Evolutionary conservation across 805 yeast genomes (phyloP).

Genomic region (Candida nanaspora): DNA sequence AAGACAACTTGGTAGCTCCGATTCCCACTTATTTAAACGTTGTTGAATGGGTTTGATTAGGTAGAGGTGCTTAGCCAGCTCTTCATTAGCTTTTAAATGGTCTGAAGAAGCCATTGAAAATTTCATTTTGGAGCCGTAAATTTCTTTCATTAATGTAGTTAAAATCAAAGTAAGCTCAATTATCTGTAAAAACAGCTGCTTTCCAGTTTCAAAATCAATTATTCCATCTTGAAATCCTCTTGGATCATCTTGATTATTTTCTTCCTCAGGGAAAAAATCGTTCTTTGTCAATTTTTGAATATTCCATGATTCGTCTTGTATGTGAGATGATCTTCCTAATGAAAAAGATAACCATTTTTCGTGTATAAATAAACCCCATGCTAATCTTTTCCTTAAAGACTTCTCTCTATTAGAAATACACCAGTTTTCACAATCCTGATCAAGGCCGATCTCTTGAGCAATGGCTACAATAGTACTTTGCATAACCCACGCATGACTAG

Average conservation of each 20-base stretch:
- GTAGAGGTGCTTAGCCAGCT: slow-evolving; percentile 2
- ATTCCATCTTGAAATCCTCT: slow-evolving; percentile 15
- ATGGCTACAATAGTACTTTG: slow-evolving; percentile 21
- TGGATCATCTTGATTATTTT: slow-evolving; percentile 23
- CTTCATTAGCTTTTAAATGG: slow-evolving; percentile 3
- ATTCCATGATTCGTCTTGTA: slow-evolving; percentile 34
- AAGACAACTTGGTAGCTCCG: slow-evolving; percentile 4
- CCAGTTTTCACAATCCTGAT: slow-evolving; percentile 40
- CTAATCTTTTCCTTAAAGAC: slow-evolving; percentile 36
- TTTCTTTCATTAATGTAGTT: slow-evolving; percentile 5
- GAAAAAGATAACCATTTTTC: slow-evolving; percentile 41
- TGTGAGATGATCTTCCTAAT: slow-evolving; percentile 38
- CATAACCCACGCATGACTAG: slow-evolving; percentile 28
- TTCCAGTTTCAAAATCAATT: slow-evolving; percentile 8
- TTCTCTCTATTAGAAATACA: slow-evolving; percentile 40
- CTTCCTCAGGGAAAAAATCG: slow-evolving; percentile 37
- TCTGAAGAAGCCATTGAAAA: not conserved
- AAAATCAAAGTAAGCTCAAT: slow-evolving; percentile 7
- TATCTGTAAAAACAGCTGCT: slow-evolving; percentile 10
- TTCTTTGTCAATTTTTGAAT: slow-evolving; percentile 31
- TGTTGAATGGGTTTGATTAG: slow-evolving; percentile 7
- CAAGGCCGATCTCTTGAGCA: slow-evolving; percentile 40
- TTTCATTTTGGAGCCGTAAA: slow-evolving; percentile 5
- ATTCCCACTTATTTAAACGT: slow-evolving; percentile 10
- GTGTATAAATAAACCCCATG: slow-evolving; percentile 44